Evolutionary conservation across 208 protist species (phyloP).

Genomic region (Trypanosoma avium): DNA sequence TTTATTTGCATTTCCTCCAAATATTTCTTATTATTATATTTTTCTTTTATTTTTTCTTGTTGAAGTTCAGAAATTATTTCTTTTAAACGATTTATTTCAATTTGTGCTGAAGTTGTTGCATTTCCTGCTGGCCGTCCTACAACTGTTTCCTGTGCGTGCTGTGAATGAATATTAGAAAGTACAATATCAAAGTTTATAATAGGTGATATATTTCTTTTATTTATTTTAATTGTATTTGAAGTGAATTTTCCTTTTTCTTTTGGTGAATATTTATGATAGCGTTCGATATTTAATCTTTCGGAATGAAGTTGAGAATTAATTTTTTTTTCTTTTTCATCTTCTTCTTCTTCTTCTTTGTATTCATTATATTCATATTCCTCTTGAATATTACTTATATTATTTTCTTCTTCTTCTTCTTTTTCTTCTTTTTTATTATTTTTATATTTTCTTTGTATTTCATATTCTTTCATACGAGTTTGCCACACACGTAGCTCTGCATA

Average conservation of each 20-base stretch:
- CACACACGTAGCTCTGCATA: conserved; percentile 51
- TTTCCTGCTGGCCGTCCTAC: conserved; percentile 46
- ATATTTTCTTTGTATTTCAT: neutral
- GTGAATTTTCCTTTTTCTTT: neutral
- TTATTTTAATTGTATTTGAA: neutral
- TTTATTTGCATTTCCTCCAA: neutral
- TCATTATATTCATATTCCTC: too few species aligned
- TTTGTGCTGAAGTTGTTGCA: conserved; percentile 62
- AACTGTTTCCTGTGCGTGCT: conserved; percentile 39
- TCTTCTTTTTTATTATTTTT: conserved; percentile 2
- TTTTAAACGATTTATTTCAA: conserved; percentile 51
- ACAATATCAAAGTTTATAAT: conserved; percentile 14
- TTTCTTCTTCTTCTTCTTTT: neutral
- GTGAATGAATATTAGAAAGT: neutral
- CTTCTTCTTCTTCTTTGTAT: neutral
- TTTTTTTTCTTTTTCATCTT: neutral
- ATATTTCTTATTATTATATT: neutral
- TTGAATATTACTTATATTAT: too few species aligned
- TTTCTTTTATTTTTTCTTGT: conserved; percentile 4
- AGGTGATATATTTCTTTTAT: neutral
- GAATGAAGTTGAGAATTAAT: neutral
- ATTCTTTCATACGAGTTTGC: conserved; percentile 24
- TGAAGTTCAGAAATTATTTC: conserved; percentile 16
- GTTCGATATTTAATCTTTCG: too few species aligned
- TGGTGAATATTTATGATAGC: neutral